Evolutionary conservation across 345 rosid genomes (phyloP), one percentile per base, ranked within the genome.

Genomic region (Iberis pinnata): DNA sequence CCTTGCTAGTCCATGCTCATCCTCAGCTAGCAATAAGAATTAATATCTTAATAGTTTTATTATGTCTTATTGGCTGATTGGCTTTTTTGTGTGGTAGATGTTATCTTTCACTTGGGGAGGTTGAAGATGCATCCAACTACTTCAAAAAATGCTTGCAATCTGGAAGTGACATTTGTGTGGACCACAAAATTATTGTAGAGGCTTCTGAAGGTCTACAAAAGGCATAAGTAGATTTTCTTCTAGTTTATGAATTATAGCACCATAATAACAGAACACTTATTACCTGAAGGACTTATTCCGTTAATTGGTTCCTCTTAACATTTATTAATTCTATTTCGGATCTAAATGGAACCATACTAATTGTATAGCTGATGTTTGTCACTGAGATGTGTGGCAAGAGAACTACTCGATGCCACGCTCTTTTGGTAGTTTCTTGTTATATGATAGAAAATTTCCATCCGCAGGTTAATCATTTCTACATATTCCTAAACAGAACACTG

Each of bases 161-260:
- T 15, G 95, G 87, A 64, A 79, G 66, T 68, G 94, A 79, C 43
- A 47, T 75, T n/a, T 86, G 89, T 64, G 89, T 76, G 61, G 97
- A 88, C 72, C 73, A 84, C 56, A 88, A 82, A 67, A 63, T 82
- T 61, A 76, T 80, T 48, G 79, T 83, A 39, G 97, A 88, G 68
- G 97, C 95, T 67, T 83, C 99, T 56, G 97, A 86, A 67, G 92
- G 97, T 67, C 76, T 93, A 56, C 84, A 74, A 65, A 83, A 82
- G 75, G 90, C 84, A 13, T 89, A 83, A 92, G 99, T 88, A 60
- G 33, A 52, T n/a, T 58, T 43, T 39, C 55, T 52, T 51, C 38
- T 18, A 57, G 46, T 43, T 67, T 31, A 41, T 53, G 29, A 43
- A 53, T 33, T 25, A 38, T 58, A 18, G 55, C 48, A 66, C n/a